Conservation (phyloP, 495 filamentous ascomycete genomes). For the Barbatosphaeria neglecta region DNA sequence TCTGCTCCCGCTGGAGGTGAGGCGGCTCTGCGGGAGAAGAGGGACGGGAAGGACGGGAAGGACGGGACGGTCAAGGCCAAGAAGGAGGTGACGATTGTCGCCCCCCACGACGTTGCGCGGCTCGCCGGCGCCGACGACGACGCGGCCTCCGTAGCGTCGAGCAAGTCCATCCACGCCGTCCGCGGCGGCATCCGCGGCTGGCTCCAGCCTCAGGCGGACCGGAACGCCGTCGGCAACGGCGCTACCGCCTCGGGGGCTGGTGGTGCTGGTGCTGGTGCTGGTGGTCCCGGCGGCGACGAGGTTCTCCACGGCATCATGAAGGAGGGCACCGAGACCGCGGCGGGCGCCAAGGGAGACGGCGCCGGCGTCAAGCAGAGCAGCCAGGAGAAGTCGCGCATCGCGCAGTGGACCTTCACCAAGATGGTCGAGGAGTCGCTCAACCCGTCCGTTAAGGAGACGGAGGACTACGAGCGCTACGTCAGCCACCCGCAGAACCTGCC, state of each 20-base stretch:
- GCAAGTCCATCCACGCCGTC: slow-evolving; percentile 14
- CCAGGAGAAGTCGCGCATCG: slow-evolving; percentile 54
- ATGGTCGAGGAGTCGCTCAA: slow-evolving; percentile 69
- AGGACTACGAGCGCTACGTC: slow-evolving; percentile 86
- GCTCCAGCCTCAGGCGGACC: slow-evolving; percentile 30
- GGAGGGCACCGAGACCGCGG: slow-evolving; percentile 8
- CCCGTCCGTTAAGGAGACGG: slow-evolving; percentile 69
- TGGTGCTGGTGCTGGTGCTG: no score
- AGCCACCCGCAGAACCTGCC: slow-evolving; percentile 82
- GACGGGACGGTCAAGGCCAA: slow-evolving; percentile 18
- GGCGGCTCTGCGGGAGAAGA: no score
- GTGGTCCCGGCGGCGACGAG: slow-evolving; percentile 10
- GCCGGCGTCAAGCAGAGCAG: slow-evolving; percentile 24
- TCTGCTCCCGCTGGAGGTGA: no score
- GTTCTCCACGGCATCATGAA: slow-evolving; percentile 37
- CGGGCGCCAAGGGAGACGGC: no score
- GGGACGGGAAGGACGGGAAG: slow-evolving; percentile 39
- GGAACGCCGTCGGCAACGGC: not conserved
- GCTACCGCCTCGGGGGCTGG: no score
- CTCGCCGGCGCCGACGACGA: slow-evolving; percentile 23
- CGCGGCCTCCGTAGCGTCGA: slow-evolving; percentile 19
- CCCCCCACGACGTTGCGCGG: slow-evolving; percentile 33
- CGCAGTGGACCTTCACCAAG: slow-evolving; percentile 80
- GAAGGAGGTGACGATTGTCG: slow-evolving; percentile 51
- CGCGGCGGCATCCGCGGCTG: slow-evolving; percentile 21